Evolutionary conservation across 2,329 filamentous ascomycete species (phyloP).

Genomic region (Pseudogymnoascus sp.): DNA sequence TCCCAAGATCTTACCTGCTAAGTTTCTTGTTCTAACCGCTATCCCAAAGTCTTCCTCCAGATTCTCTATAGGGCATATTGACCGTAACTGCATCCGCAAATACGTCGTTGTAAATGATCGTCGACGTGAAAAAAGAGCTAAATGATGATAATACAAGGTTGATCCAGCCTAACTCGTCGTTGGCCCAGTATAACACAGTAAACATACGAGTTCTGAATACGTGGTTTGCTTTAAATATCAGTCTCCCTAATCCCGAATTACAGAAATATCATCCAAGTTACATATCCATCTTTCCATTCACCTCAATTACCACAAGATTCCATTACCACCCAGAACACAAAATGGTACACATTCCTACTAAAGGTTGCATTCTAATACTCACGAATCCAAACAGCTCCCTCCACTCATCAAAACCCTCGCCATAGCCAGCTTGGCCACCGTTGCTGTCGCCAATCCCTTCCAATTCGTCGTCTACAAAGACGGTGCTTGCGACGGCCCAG

Average conservation of each 20-base stretch:
- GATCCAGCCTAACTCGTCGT: not conserved
- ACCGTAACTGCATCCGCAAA: no score
- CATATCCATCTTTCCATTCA: not conserved
- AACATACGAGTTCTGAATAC: not conserved
- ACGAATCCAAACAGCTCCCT: not conserved
- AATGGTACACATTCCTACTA: not conserved
- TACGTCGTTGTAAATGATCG: not conserved
- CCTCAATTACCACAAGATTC: not conserved
- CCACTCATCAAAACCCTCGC: not conserved
- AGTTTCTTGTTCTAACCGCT: not conserved
- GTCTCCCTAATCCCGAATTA: not conserved
- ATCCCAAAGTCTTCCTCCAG: not conserved
- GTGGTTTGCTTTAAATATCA: not conserved
- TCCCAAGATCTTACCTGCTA: not conserved
- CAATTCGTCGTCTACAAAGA: not conserved
- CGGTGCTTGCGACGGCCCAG: not conserved
- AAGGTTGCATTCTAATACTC: not conserved
- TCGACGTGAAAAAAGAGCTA: not conserved
- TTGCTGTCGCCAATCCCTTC: not conserved
- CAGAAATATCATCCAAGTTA: not conserved
- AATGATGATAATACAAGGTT: not conserved
- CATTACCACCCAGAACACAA: not conserved
- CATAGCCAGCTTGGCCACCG: not conserved
- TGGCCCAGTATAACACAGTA: not conserved
- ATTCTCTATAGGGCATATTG: no score